Evolutionary conservation across 768 basidiomycete genomes (phyloP), one percentile per base, ranked within the genome.

Genomic region (Xanthoconium purpureum): DNA sequence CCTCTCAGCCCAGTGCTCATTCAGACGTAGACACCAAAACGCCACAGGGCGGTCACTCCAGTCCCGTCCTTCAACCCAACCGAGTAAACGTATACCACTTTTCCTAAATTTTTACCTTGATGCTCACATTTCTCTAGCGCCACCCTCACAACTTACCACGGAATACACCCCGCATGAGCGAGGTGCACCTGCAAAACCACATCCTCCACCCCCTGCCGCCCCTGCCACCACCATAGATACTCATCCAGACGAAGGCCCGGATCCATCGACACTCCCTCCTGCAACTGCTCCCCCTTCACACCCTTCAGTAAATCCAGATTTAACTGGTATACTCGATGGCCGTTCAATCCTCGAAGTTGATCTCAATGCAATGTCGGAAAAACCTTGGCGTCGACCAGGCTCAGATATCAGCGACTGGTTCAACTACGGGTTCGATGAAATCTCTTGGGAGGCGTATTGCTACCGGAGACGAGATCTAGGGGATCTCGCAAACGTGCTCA

Each of bases 361-460:
- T 68, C 64, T 96, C 47, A 79, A 70, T 44, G 82, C 84, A 29
- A 78, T 89, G 77, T 74, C 80, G 10, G 89, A 92, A 58, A 96
- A 96, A 66, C 87, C 87, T 5, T 99, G 97, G 97, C 78, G 97
- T 58, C 75, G 86, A 56, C 89, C 94, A 9, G 97, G 97, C 35
- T 87, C 91, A 5, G 94, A 97, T 75, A 79, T 97, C 58, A 89
- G 90, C 62, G 95, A 98, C 75, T 99, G 94, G 89, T 99, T 99
- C 75, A 98, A 99, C 73, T 98, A 97, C 63, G 97, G 97, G 0
- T 98, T 98, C 66, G 97, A 99, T 71, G 97, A 99, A 73, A 81
- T 91, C 15, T 90, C 89, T 35, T 99, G 94, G 94, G 91, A 93
- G 67, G 87, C 87, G 40, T 99, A 96, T 66, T 91, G 88, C 63